phyloP scores from a whole-genome alignment of 768 basidiomycete species.

The Myochromella boudieri region DNA sequence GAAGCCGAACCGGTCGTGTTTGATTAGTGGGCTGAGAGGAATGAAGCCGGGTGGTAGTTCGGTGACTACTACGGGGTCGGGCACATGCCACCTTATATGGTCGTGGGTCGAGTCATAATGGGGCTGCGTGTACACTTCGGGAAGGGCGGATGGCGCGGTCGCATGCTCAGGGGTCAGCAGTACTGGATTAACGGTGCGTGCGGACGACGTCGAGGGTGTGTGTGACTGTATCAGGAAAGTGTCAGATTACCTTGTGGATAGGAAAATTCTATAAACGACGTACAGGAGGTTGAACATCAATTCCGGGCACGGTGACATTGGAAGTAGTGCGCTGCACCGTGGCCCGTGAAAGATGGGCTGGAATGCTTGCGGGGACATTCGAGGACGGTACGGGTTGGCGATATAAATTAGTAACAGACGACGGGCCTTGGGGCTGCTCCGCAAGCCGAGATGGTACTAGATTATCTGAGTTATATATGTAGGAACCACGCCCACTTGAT shows the following conservation, averaged over 20 bases:
- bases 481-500: not conserved
- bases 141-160: slow-evolving; percentile 18
- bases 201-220: slow-evolving; percentile 35
- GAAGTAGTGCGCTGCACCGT: slow-evolving; percentile 28
- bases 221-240: slow-evolving; percentile 31
- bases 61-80: slow-evolving; percentile 17
- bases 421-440: slow-evolving; percentile 17
- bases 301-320: slow-evolving; percentile 36
- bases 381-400: not conserved
- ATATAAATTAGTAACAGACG: slow-evolving; percentile 9
- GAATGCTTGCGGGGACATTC: not conserved
- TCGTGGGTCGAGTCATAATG: not conserved
- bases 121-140: slow-evolving; percentile 15
- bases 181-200: slow-evolving; percentile 31
- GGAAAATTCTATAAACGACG: slow-evolving; percentile 13
- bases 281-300: slow-evolving; percentile 49
- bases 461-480: not conserved
- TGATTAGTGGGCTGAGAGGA: slow-evolving; percentile 34
- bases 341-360: slow-evolving; percentile 24
- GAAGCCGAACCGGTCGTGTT: not conserved
- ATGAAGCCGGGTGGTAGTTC: slow-evolving; percentile 38
- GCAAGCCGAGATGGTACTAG: slow-evolving; percentile 13
- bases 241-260: not conserved
- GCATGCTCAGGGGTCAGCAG: slow-evolving; percentile 45
- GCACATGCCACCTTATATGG: not conserved